Evolutionary conservation across 257 asterid genomes (phyloP).

Genomic region (Solanum megistacrolobum): DNA sequence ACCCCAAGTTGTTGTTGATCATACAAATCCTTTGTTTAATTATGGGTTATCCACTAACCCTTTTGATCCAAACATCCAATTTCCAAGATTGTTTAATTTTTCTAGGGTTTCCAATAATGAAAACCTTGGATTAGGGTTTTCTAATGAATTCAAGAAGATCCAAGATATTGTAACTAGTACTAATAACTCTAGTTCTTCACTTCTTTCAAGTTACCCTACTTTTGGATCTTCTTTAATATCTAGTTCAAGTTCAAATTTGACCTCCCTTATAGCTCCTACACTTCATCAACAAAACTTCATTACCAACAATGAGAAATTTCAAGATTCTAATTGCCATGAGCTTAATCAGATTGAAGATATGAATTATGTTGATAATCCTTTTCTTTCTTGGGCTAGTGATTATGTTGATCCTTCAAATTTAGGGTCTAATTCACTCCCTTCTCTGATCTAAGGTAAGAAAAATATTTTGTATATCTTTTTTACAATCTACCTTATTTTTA

Average conservation of each 20-base stretch:
- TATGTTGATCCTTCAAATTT: slow-evolving; percentile 32
- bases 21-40: slow-evolving; percentile 16
- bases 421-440: slow-evolving; percentile 25
- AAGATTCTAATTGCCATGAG: not conserved
- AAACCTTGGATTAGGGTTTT: slow-evolving; percentile 26
- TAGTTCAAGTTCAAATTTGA: slow-evolving; percentile 18
- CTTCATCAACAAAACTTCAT: slow-evolving; percentile 15
- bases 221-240: slow-evolving; percentile 14
- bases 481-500: not conserved
- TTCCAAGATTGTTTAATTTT: slow-evolving; percentile 3
- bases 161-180: slow-evolving; percentile 4
- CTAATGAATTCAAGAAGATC: slow-evolving; percentile 15
- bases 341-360: slow-evolving; percentile 5
- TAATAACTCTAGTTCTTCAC: slow-evolving; percentile 3
- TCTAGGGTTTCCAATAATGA: slow-evolving; percentile 5
- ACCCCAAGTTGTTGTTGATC: not conserved
- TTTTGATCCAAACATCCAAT: slow-evolving; percentile 13
- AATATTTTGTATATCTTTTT: not conserved
- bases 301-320: not conserved
- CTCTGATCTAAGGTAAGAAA: slow-evolving; percentile 11
- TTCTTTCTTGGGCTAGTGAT: slow-evolving; percentile 27
- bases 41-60: slow-evolving; percentile 16
- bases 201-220: slow-evolving; percentile 13
- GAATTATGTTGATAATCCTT: slow-evolving; percentile 6
- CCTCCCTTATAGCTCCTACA: slow-evolving; percentile 24